phyloP scores from a whole-genome alignment of 306 rosid genomes.

The Cucurbita maxima region DNA sequence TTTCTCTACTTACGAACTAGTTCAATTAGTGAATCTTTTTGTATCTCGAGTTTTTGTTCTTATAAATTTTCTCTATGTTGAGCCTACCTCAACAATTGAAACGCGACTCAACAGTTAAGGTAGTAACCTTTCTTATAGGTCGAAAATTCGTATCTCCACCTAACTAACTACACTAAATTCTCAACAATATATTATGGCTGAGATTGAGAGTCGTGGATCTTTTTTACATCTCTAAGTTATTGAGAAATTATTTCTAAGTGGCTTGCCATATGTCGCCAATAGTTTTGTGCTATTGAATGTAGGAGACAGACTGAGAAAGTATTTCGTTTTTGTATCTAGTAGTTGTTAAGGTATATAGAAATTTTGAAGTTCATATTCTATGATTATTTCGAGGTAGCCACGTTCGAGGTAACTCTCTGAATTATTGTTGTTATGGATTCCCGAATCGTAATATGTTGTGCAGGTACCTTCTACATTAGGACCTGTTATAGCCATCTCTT shows the following conservation, averaged over 20 bases:
- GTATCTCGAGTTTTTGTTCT: not conserved
- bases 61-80: not conserved
- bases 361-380: too few species aligned
- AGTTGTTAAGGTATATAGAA: too few species aligned
- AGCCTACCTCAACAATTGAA: not conserved
- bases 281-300: too few species aligned
- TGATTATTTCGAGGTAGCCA: too few species aligned
- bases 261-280: too few species aligned
- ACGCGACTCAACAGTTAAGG: not conserved
- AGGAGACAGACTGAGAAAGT: too few species aligned
- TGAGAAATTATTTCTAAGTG: not conserved
- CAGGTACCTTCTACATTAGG: constrained; percentile 95
- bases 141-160: not conserved
- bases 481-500: constrained; percentile 56
- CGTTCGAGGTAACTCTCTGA: not conserved
- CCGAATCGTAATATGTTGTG: not conserved
- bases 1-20: not conserved
- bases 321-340: too few species aligned
- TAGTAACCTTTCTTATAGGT: not conserved
- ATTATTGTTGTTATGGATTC: not conserved
- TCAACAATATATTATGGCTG: not conserved
- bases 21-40: not conserved
- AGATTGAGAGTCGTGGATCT: not conserved
- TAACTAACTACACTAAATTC: not conserved
- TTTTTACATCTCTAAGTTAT: not conserved